Conservation (phyloP, 495 filamentous ascomycete species). For the Xylaria sp. region DNA sequence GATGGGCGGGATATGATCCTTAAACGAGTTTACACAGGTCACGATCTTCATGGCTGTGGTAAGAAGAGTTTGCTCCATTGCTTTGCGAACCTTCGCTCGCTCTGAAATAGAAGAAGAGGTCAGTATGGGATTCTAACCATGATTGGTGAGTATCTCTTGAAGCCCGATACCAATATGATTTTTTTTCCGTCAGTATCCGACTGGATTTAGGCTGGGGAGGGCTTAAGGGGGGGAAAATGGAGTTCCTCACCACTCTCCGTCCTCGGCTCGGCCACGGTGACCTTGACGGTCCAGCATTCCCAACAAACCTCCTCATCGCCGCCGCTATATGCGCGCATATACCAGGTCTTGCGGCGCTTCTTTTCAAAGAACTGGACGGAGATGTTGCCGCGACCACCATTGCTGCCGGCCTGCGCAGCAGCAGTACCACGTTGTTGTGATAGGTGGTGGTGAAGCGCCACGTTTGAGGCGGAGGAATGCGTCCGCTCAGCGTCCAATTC, state of each 20-base stretch:
- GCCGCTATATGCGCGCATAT: constrained; percentile 76
- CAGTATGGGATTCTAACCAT: background rate
- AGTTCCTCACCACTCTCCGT: constrained; percentile 79
- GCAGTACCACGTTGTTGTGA: constrained; percentile 29
- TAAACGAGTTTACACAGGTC: constrained; percentile 81
- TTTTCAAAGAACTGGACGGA: constrained; percentile 96
- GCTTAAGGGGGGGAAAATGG: background rate
- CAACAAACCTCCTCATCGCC: constrained; percentile 92
- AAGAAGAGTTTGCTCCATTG: constrained; percentile 85
- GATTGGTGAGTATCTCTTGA: background rate
- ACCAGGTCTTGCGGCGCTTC: constrained; percentile 83
- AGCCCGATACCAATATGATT: background rate
- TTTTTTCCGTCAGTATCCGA: background rate
- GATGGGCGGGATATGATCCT: constrained; percentile 97
- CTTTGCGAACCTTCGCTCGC: constrained; percentile 81
- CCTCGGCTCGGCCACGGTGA: constrained; percentile 85
- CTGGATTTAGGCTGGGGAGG: background rate
- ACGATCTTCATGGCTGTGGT: constrained; percentile 89
- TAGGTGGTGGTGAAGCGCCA: constrained; percentile 26
- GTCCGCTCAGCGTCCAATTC: constrained; percentile 59
- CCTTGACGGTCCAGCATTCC: constrained; percentile 93
- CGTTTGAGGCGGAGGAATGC: constrained; percentile 34
- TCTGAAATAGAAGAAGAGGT: constrained; percentile 57
- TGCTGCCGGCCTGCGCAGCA: constrained; percentile 35
- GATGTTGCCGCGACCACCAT: constrained; percentile 75